Percentiles rank a stretch among this genome's conserved stretches.
phyloP scores from a whole-genome alignment of 2,329 filamentous ascomycete species.

The Colletotrichum falcatum region DNA sequence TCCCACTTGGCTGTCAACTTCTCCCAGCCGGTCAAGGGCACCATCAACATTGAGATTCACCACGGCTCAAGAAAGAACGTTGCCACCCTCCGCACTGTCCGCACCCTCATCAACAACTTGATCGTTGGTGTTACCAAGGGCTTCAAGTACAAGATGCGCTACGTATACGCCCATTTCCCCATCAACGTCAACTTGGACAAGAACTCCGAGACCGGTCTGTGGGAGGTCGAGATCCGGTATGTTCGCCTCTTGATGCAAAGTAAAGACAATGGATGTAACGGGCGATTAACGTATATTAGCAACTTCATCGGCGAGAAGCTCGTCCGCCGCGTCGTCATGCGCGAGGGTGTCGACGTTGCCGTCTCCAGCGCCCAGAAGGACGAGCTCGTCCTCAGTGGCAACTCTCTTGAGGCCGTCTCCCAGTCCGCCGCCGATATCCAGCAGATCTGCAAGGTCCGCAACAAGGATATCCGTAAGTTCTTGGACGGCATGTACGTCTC shows the following conservation, averaged over 20 bases:
- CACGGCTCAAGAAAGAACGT: slow-evolving; percentile 98
- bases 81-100: slow-evolving; percentile 97
- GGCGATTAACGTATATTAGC: slow-evolving; percentile 56
- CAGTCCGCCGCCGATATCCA: slow-evolving; percentile 99
- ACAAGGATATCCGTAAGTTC: slow-evolving; percentile 99
- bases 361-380: slow-evolving; percentile 95
- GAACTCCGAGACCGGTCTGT: slow-evolving; percentile 89
- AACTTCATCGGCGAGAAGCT: slow-evolving; percentile 99
- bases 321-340: slow-evolving; percentile 91
- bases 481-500: slow-evolving; percentile 99
- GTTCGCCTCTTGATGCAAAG: slow-evolving; percentile 45
- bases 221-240: slow-evolving; percentile 97
- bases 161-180: slow-evolving; percentile 99
- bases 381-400: slow-evolving; percentile 91
- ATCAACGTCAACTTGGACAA: slow-evolving; percentile 99
- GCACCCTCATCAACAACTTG: slow-evolving; percentile 98
- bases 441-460: slow-evolving; percentile 98
- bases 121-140: slow-evolving; percentile 98
- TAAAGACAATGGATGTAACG: too few species aligned
- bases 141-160: slow-evolving; percentile 99
- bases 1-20: slow-evolving; percentile 97
- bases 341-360: slow-evolving; percentile 89
- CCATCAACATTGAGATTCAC: slow-evolving; percentile 98
- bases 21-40: slow-evolving; percentile 84
- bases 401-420: slow-evolving; percentile 97